Conservation (phyloP, 176 grass and related monocot genomes). For the Puccinellia tenuiflora region DNA sequence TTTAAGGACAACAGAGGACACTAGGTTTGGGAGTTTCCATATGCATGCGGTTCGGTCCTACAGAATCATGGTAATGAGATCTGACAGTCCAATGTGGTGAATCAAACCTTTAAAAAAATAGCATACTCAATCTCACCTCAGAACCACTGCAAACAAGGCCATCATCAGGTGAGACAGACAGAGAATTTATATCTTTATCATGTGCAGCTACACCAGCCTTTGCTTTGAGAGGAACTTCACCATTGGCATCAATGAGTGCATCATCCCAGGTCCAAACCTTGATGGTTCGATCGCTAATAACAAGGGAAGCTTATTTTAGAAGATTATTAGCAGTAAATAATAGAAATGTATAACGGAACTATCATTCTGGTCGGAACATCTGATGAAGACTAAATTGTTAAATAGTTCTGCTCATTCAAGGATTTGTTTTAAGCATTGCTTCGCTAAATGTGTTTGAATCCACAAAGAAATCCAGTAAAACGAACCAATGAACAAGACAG, state of each 20-base stretch:
- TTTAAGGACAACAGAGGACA: constrained; percentile 68
- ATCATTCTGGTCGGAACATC: constrained; percentile 12
- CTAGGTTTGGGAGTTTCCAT: constrained; percentile 88
- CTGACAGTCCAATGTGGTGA: constrained; percentile 5
- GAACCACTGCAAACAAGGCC: constrained; percentile 95
- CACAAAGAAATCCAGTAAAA: constrained; percentile 5
- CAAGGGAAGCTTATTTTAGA: constrained; percentile 26
- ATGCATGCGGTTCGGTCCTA: constrained; percentile 91
- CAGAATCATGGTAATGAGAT: constrained; percentile 30
- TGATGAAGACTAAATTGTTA: background rate
- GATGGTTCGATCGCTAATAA: constrained; percentile 72
- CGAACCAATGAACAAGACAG: background rate
- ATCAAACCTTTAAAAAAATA: constrained; percentile 19
- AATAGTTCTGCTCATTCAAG: background rate
- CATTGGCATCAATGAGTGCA: constrained; percentile 28
- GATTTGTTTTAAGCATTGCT: background rate
- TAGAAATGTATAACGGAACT: constrained; percentile 4
- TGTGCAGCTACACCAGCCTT: constrained; percentile 91
- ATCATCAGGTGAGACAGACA: constrained; percentile 82
- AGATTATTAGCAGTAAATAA: background rate
- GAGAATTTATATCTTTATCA: constrained; percentile 98
- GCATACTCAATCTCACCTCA: constrained; percentile 53
- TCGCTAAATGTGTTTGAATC: background rate
- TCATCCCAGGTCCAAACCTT: constrained; percentile 87
- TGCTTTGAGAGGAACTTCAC: constrained; percentile 68